These are phyloP conservation scores for Ophiostoma tasmaniense DNA, from an alignment of 2,329 filamentous ascomycete species.

Conservation along the genomic window DNA sequence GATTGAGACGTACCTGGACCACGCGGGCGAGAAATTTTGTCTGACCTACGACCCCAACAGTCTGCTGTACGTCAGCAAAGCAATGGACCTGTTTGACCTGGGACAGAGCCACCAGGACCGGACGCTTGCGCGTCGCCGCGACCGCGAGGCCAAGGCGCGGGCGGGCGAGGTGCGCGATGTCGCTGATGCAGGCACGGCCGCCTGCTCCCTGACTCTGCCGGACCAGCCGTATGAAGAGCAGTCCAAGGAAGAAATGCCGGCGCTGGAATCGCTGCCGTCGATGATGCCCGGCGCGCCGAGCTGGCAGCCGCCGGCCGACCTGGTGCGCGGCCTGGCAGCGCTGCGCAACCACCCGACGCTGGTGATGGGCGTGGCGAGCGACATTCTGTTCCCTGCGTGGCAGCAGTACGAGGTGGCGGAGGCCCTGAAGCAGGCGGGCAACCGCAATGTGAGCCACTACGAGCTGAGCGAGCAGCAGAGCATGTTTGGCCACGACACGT, in stretches of 20 bases:
- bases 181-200: not conserved
- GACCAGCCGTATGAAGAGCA: constrained; percentile 77
- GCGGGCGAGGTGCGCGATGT: not conserved
- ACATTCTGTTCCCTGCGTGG: constrained; percentile 96
- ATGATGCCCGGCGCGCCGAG: constrained; percentile 23
- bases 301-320: constrained; percentile 62
- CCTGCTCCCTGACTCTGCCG: constrained; percentile 75
- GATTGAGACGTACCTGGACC: constrained; percentile 96
- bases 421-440: constrained; percentile 68
- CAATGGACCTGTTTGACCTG: constrained; percentile 96
- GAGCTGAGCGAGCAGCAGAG: constrained; percentile 93
- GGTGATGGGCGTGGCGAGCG: constrained; percentile 88
- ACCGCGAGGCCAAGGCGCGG: constrained; percentile 32
- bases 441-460: constrained; percentile 72
- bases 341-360: constrained; percentile 72
- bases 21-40: constrained; percentile 97
- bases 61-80: constrained; percentile 91
- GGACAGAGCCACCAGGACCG: constrained; percentile 61
- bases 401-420: constrained; percentile 92
- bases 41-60: constrained; percentile 95
- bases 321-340: constrained; percentile 64
- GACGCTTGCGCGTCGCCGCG: constrained; percentile 52
- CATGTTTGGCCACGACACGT: constrained; percentile 93
- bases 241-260: constrained; percentile 31
- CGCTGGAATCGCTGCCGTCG: constrained; percentile 16